Base-by-base conservation (phyloP, 1,284 basidiomycete genomes). In the Ceratobasidium sp. region DNA sequence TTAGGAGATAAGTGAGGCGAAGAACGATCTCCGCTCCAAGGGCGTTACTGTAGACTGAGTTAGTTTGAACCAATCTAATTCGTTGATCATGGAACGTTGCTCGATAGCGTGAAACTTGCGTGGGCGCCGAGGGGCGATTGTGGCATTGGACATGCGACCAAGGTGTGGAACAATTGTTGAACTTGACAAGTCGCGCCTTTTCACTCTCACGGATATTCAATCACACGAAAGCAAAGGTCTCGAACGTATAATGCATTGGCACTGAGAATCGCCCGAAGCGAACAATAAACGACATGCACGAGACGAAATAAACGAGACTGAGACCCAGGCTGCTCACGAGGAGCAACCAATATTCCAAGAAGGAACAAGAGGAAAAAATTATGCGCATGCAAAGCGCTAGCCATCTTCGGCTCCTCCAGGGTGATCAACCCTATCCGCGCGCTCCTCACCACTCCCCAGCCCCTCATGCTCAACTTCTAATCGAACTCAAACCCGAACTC, bases 1-100 rank as follows among this genome's bases (percentile, higher is more conserved):
- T 18, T 77, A 90, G 89, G 87, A 91, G 81, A 89, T 92, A 44
- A 83, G 85, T 23, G 84, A 86, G 77, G 91, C 91, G 16, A 92
- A 91, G 81, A 85, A 89, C 78, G 90, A 91, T 74, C 81, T 93
- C 67, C 84, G 90, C 76, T 80, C 83, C 74, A 86, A 84, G 77
- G 91, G 90, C 11, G 88, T 93, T 30, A 84, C 84, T 38, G 88
- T 92, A 73, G 91, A 93, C 80, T 92, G 80, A 58, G 35, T 23
- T 35, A 4, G 23, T 50, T 50, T 7, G 16, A n/a, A 7, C 23
- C 47, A 50, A 50, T 26, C 23, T n/a, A 6, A 50, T 55, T 55
- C 52, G 52, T 55, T 30, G 8, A 6, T 26, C 21, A 30, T 28
- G 21, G 11, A 55, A 30, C 30, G 21, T 55, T 38, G 35, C 11